These are phyloP conservation scores for Candida verbasci DNA, from an alignment of 805 yeast species.

Conservation along the genomic window DNA sequence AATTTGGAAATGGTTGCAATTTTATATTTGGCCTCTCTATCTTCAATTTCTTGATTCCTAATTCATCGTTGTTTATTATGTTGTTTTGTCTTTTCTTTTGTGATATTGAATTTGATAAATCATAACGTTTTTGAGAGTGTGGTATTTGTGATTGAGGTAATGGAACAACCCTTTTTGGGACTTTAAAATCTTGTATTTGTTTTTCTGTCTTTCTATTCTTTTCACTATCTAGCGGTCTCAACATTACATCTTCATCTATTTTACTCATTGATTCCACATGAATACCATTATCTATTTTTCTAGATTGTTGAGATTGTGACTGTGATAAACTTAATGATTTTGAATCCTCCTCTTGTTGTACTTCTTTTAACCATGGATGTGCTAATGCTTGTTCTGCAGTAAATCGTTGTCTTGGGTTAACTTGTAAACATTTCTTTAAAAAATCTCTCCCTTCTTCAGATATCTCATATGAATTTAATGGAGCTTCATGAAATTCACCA, in stretches of 20 bases:
- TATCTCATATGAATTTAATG: constrained; percentile 61
- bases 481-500: constrained; percentile 78
- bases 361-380: constrained; percentile 73
- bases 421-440: constrained; percentile 64
- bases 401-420: constrained; percentile 68
- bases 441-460: constrained; percentile 71
- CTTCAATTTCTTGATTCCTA: constrained; percentile 1
- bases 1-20: constrained; percentile 47
- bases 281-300: constrained; percentile 38
- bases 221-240: constrained; percentile 36
- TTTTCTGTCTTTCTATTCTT: constrained; percentile 17
- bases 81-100: neutral
- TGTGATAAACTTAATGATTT: constrained; percentile 58
- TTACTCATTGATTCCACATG: constrained; percentile 32
- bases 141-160: constrained; percentile 27
- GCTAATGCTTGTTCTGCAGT: constrained; percentile 71
- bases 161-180: constrained; percentile 41
- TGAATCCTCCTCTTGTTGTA: constrained; percentile 16
- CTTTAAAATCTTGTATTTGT: constrained; percentile 36
- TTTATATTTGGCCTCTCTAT: constrained; percentile 29
- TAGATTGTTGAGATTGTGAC: constrained; percentile 62
- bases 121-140: constrained; percentile 5
- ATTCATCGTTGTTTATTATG: neutral
- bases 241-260: constrained; percentile 41
- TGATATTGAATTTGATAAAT: constrained; percentile 6